Evolutionary conservation across 768 basidiomycete species (phyloP).

Genomic region (Lactarius psammicola): DNA sequence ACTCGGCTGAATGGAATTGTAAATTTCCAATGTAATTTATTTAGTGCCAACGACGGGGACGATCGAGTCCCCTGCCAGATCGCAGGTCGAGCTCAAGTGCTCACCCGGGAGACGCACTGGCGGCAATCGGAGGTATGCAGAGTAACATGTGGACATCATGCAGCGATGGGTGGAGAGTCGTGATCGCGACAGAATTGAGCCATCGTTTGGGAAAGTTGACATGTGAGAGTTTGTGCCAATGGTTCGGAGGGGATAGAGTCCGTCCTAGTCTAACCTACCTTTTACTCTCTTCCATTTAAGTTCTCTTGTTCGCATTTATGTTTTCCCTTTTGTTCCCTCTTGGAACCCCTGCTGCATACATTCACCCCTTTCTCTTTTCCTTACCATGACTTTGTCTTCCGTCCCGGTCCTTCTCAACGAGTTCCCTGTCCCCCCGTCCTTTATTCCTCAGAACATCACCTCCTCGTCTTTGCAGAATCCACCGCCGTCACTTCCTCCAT

Average conservation of each 20-base stretch:
- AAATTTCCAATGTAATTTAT: not conserved
- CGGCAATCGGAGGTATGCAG: not conserved
- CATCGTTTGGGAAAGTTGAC: not conserved
- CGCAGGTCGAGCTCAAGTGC: not conserved
- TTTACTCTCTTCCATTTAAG: not conserved
- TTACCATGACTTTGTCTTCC: slow-evolving; percentile 6
- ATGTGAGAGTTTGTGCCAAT: not conserved
- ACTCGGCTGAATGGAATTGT: not conserved
- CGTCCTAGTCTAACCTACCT: not conserved
- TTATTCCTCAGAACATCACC: slow-evolving; percentile 34
- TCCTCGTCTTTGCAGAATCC: slow-evolving; percentile 41
- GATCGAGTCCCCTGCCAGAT: not conserved
- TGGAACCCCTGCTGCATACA: slow-evolving; percentile 14
- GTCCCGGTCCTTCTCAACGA: slow-evolving; percentile 36
- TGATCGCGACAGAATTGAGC: not conserved
- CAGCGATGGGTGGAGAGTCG: too few species aligned
- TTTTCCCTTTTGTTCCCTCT: slow-evolving; percentile 4
- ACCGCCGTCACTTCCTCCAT: slow-evolving; percentile 58
- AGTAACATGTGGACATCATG: not conserved
- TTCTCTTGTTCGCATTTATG: not conserved
- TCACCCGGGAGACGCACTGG: not conserved
- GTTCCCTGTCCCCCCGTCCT: slow-evolving; percentile 37
- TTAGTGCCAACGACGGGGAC: not conserved
- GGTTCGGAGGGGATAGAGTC: not conserved
- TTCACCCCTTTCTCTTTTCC: not conserved